phyloP scores from a whole-genome alignment of 2,329 filamentous ascomycete genomes.

The Xylariaceae sp. region DNA sequence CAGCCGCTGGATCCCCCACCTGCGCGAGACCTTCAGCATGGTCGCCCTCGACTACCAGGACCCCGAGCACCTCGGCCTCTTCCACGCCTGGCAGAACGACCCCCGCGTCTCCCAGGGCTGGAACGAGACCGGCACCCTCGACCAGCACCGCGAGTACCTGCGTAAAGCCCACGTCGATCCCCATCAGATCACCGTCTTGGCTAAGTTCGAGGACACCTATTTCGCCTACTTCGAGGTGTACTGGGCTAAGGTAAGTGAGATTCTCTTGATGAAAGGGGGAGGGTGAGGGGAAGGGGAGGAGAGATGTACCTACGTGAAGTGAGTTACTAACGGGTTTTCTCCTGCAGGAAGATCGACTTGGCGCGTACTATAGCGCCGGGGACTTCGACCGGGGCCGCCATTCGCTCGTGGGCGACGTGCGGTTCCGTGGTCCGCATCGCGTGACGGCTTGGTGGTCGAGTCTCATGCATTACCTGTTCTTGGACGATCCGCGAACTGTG shows the following conservation, averaged over 20 bases:
- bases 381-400: constrained; percentile 63
- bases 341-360: constrained; percentile 56
- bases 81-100: constrained; percentile 83
- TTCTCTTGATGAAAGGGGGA: no score
- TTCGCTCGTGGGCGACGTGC: constrained; percentile 60
- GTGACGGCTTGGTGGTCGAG: constrained; percentile 65
- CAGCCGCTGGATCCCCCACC: constrained; percentile 76
- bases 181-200: constrained; percentile 71
- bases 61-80: constrained; percentile 66
- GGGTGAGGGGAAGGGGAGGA: no score
- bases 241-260: constrained; percentile 62
- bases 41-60: constrained; percentile 70
- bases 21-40: constrained; percentile 77
- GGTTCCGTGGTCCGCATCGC: constrained; percentile 62
- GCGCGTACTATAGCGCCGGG: constrained; percentile 57
- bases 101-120: constrained; percentile 78
- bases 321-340: constrained; percentile 2
- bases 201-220: constrained; percentile 68
- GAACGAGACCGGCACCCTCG: constrained; percentile 77
- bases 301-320: not conserved
- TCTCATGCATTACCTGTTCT: constrained; percentile 64
- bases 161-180: constrained; percentile 69
- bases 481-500: constrained; percentile 62
- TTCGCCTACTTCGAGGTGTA: constrained; percentile 84
- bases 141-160: constrained; percentile 74